Evolutionary conservation across 1,284 basidiomycete species (phyloP).

Genomic region (Singerocomus inundabilis): DNA sequence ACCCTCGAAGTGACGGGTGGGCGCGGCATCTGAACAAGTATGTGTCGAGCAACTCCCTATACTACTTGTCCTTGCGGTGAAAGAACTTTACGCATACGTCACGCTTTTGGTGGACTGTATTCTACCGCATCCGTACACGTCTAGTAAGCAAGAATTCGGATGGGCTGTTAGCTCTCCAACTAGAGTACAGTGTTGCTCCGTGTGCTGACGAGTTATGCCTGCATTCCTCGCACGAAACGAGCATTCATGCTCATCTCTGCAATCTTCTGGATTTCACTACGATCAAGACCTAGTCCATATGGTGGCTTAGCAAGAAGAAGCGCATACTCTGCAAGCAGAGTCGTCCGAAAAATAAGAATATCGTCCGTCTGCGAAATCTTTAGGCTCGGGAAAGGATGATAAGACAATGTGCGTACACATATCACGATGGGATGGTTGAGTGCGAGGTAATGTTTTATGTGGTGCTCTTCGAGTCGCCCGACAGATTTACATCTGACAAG

Average conservation of each 20-base stretch:
- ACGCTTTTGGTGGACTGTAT: not conserved
- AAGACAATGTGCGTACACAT: slow-evolving; percentile 52
- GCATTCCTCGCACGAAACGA: slow-evolving; percentile 36
- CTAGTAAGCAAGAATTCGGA: not conserved
- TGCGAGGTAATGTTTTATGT: slow-evolving; percentile 65
- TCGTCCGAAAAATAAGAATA: slow-evolving; percentile 71
- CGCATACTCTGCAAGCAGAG: slow-evolving; percentile 72
- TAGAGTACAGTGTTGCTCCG: not conserved
- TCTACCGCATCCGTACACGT: not conserved
- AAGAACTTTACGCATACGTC: not conserved
- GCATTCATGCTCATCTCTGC: slow-evolving; percentile 63
- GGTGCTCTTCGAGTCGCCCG: slow-evolving; percentile 60
- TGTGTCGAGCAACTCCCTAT: not conserved
- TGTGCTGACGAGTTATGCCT: not conserved
- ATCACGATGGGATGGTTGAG: slow-evolving; percentile 69
- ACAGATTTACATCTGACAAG: slow-evolving; percentile 66
- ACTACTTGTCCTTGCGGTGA: not conserved
- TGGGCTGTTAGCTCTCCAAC: not conserved
- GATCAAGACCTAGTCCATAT: slow-evolving; percentile 62
- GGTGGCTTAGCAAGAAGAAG: slow-evolving; percentile 68
- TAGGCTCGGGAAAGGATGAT: not conserved
- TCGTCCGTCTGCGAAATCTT: slow-evolving; percentile 66
- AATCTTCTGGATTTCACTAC: slow-evolving; percentile 54
- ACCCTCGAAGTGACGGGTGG: slow-evolving; percentile 82
- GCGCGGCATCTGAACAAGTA: slow-evolving; percentile 51